These are phyloP conservation scores for Serendipita sp. DNA, from an alignment of 768 basidiomycete genomes.

Conservation along the genomic window DNA sequence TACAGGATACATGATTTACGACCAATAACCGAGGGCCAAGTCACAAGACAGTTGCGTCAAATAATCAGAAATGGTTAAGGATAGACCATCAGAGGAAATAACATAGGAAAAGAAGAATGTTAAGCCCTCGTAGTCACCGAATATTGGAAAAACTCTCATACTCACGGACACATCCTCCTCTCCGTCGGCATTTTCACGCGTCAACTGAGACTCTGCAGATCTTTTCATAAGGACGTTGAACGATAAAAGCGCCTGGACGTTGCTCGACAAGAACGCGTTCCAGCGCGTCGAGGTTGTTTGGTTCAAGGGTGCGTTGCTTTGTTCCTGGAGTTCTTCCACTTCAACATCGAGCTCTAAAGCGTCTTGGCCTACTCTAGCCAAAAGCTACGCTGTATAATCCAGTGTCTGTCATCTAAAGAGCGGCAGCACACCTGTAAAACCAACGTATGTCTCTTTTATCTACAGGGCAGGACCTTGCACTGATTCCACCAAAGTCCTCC, in stretches of 20 bases:
- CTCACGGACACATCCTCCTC: not conserved
- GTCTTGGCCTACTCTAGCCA: too few relatives aligned
- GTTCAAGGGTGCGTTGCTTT: too few relatives aligned
- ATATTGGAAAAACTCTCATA: not conserved
- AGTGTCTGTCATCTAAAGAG: too few relatives aligned
- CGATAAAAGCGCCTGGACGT: not conserved
- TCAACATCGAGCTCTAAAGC: too few relatives aligned
- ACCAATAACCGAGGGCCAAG: not conserved
- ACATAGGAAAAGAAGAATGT: not conserved
- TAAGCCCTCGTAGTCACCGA: not conserved
- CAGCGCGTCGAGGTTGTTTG: not conserved
- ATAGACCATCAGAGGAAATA: not conserved
- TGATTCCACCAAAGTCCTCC: too few relatives aligned
- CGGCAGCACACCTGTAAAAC: too few relatives aligned
- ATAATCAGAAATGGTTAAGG: not conserved
- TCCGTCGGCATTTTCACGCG: not conserved
- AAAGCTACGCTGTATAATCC: not conserved
- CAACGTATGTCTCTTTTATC: too few relatives aligned
- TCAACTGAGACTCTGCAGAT: constrained; percentile 1
- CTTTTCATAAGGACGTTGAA: not conserved
- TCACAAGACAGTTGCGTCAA: not conserved
- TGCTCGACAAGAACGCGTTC: not conserved
- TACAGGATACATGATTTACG: not conserved
- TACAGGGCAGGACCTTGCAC: too few relatives aligned
- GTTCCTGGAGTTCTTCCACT: too few relatives aligned